Evolutionary conservation across 2,329 filamentous ascomycete genomes (phyloP), one percentile per base, ranked within the genome.

Genomic region (Xylaria sp.): DNA sequence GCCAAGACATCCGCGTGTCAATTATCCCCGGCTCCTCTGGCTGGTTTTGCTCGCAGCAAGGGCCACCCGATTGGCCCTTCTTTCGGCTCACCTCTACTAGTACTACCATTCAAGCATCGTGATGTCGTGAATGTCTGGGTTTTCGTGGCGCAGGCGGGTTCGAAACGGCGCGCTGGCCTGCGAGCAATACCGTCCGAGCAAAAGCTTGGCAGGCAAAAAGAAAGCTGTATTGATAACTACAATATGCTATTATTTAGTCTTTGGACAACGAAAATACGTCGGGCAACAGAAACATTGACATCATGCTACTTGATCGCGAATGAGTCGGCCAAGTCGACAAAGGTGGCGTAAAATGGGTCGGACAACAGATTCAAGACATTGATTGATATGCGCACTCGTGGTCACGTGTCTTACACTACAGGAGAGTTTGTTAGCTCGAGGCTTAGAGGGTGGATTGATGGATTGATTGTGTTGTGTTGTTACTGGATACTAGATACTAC

Each of bases 31-130:
- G 67, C 64, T 57, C 51, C n/a, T 54, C 55, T 67, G 57, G 58
- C 57, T 70, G 48, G 57, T 41, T 51, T 56, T 51, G 23, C 8
- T 51, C 41, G 32, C 41, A 63, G 55, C 64, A 44, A 48, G 39
- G 65, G 50, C 20, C 70, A 76, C 73, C 75, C 75, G 75, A 76
- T 76, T 76, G 74, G 74, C 18, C 68, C 20, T 28, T 57, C 10
- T 23, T 23, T 63, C 59, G 67, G 65, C 64, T 72, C 75, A 73
- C 70, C 72, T 72, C 28, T 28, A 28, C 28, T 28, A 28, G 23
- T 6, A 28, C 28, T 28, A 28, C 3, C 74, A 70, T 69, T 63
- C 68, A 60, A 70, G 28, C 69, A 39, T 56, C 52, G 32, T 20
- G 52, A 32, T 34, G 73, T 71, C 70, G 72, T 72, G 72, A 75